These are phyloP conservation scores for Cyberlindnera americana DNA, from an alignment of 805 yeast genomes.

Conservation along the genomic window DNA sequence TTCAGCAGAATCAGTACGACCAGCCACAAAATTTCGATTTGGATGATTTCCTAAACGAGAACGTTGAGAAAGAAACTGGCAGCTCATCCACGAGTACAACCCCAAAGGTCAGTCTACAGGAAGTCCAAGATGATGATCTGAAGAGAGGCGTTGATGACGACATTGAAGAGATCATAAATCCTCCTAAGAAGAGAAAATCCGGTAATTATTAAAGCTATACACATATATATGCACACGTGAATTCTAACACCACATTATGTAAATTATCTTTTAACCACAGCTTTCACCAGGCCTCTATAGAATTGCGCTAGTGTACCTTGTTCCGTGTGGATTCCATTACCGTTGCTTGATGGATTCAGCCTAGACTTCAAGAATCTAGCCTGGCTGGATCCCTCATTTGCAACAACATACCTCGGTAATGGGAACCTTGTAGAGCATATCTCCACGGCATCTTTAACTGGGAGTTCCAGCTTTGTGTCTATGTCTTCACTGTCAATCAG, in stretches of 20 bases:
- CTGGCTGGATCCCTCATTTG: constrained; percentile 96
- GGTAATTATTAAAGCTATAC: constrained; percentile 1
- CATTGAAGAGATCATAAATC: constrained; percentile 12
- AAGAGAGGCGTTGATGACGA: constrained; percentile 44
- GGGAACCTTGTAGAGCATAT: constrained; percentile 89
- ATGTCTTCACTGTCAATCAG: constrained; percentile 84
- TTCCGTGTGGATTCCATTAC: constrained; percentile 13
- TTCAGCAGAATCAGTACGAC: constrained; percentile 16
- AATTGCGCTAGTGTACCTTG: constrained; percentile 16
- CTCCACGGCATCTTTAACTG: constrained; percentile 84
- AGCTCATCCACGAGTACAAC: neutral
- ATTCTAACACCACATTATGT: no score
- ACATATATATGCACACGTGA: neutral
- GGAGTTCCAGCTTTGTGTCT: constrained; percentile 74
- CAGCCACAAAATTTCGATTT: constrained; percentile 21
- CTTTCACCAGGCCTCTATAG: constrained; percentile 7
- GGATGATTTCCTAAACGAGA: constrained; percentile 25
- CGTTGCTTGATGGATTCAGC: constrained; percentile 59
- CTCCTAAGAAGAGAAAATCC: constrained; percentile 13
- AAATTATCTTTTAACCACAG: constrained; percentile 8
- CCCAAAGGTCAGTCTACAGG: constrained; percentile 24
- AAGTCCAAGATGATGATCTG: constrained; percentile 72
- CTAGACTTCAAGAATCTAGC: constrained; percentile 91
- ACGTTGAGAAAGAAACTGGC: constrained; percentile 1
- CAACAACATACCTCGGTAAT: constrained; percentile 89